These are phyloP conservation scores for Tremellales sp. DNA, from an alignment of 1,284 basidiomycete species.

Conservation along the genomic window DNA sequence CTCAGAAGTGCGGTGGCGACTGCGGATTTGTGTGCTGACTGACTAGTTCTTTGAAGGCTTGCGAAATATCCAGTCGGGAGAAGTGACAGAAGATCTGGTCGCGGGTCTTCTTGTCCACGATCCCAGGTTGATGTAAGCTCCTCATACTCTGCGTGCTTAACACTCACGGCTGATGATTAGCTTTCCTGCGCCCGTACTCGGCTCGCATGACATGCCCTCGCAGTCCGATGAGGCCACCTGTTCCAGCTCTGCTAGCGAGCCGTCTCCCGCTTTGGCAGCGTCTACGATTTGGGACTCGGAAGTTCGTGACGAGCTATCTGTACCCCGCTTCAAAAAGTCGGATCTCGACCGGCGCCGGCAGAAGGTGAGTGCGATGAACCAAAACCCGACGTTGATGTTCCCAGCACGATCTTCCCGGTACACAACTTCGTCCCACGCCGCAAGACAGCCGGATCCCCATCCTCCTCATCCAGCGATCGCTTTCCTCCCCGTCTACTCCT, in stretches of 20 bases:
- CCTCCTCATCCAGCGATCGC: conserved; percentile 71
- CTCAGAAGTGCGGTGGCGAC: neutral
- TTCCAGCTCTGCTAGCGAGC: no score
- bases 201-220: no score
- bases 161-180: conserved; percentile 6
- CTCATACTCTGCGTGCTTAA: neutral
- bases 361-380: conserved; percentile 53
- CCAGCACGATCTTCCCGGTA: conserved; percentile 72
- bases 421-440: conserved; percentile 58
- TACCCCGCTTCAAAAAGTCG: conserved; percentile 71
- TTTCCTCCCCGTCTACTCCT: conserved; percentile 46
- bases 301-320: conserved; percentile 55
- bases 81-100: conserved; percentile 66
- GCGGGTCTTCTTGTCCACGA: conserved; percentile 75
- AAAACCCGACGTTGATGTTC: neutral
- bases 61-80: conserved; percentile 59
- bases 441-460: conserved; percentile 78
- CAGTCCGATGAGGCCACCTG: no score
- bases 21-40: neutral
- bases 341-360: conserved; percentile 74
- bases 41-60: conserved; percentile 66
- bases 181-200: conserved; percentile 25
- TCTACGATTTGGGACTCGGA: conserved; percentile 68
- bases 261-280: conserved; percentile 58
- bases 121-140: conserved; percentile 52